phyloP scores from a whole-genome alignment of 208 protist genomes.

The Kentomonas sorsogonicus region DNA sequence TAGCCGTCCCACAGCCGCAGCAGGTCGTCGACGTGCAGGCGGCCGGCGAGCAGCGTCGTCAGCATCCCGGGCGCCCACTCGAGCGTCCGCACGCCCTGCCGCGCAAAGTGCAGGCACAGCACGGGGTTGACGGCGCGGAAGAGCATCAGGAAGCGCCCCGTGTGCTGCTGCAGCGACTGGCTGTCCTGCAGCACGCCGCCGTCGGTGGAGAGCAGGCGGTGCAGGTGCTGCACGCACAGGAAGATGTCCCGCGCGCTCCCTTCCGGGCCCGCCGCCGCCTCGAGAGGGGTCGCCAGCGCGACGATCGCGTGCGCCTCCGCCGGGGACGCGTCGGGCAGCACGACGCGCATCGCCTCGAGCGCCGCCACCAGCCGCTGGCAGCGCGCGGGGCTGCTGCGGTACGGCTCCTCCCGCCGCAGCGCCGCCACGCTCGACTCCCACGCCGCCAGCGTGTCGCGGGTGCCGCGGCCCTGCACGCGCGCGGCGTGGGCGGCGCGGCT shows the following conservation, averaged over 20 bases:
- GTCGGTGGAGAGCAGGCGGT: constrained; percentile 39
- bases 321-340: constrained; percentile 40
- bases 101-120: constrained; percentile 76
- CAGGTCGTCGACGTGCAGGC: constrained; percentile 66
- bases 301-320: constrained; percentile 53
- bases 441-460: constrained; percentile 15
- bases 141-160: constrained; percentile 73
- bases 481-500: constrained; percentile 10
- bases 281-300: constrained; percentile 46
- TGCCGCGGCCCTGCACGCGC: neutral
- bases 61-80: constrained; percentile 80
- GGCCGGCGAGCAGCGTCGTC: constrained; percentile 53
- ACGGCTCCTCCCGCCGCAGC: constrained; percentile 23
- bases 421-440: constrained; percentile 19
- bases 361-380: constrained; percentile 38
- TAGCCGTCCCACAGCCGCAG: constrained; percentile 79
- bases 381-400: constrained; percentile 22
- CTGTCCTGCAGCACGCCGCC: constrained; percentile 66
- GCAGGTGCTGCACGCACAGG: constrained; percentile 49
- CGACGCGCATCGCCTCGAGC: constrained; percentile 47
- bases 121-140: constrained; percentile 59
- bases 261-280: constrained; percentile 33
- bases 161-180: constrained; percentile 56
- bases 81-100: constrained; percentile 47
- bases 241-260: constrained; percentile 66